These are phyloP conservation scores for Aspergillus sclerotioniger DNA, from an alignment of 495 filamentous ascomycete genomes.

Conservation along the genomic window DNA sequence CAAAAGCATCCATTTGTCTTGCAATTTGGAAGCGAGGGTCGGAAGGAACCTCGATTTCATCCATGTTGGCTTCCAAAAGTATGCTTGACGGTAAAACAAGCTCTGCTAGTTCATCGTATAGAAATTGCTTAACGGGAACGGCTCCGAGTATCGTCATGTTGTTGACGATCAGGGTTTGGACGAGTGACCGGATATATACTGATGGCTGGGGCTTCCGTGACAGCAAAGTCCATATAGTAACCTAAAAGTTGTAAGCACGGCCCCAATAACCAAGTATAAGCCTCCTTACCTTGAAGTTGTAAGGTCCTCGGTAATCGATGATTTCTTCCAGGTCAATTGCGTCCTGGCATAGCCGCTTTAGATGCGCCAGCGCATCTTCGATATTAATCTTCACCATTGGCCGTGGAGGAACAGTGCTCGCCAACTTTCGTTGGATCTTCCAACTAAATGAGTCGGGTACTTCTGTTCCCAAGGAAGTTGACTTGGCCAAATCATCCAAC, in stretches of 20 bases:
- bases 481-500: conserved; percentile 52
- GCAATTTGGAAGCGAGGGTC: conserved; percentile 77
- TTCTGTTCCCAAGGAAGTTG: conserved; percentile 58
- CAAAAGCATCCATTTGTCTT: conserved; percentile 75
- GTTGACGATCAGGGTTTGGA: conserved; percentile 74
- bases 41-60: conserved; percentile 70
- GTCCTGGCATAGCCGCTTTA: conserved; percentile 71
- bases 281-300: conserved; percentile 53
- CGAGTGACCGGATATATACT: conserved; percentile 76
- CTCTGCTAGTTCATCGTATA: conserved; percentile 77
- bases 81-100: conserved; percentile 69
- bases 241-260: conserved; percentile 49
- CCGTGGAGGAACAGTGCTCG: conserved; percentile 88
- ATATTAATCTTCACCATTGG: conserved; percentile 78
- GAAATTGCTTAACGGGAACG: conserved; percentile 66
- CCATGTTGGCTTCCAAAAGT: conserved; percentile 69
- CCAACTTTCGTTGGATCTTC: conserved; percentile 84
- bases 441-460: conserved; percentile 80
- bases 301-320: conserved; percentile 64
- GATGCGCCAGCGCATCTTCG: conserved; percentile 65
- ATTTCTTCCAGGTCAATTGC: conserved; percentile 66
- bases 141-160: conserved; percentile 63
- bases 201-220: conserved; percentile 78
- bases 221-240: conserved; percentile 63
- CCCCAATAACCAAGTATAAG: conserved; percentile 10